These are phyloP conservation scores for Seiridium cupressi DNA, from an alignment of 2,329 filamentous ascomycete species.

Conservation along the genomic window DNA sequence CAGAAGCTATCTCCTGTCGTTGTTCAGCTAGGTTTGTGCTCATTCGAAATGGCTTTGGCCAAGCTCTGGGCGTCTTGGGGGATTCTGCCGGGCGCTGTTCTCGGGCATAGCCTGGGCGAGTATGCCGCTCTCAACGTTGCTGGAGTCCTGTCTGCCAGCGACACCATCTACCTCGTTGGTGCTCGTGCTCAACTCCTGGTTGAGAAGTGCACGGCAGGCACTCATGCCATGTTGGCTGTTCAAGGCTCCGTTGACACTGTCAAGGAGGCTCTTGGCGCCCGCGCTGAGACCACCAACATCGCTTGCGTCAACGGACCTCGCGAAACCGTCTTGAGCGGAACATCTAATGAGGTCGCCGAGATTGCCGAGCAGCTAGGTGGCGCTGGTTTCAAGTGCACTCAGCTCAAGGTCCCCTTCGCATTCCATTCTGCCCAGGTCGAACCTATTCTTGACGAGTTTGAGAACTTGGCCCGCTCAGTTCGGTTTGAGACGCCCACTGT, in stretches of 20 bases:
- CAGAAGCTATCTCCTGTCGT: conserved; percentile 46
- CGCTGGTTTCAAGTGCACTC: conserved; percentile 57
- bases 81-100: conserved; percentile 50
- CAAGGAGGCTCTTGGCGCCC: conserved; percentile 47
- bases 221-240: conserved; percentile 58
- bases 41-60: conserved; percentile 57
- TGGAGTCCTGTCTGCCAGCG: conserved; percentile 67
- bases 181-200: conserved; percentile 64
- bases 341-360: conserved; percentile 37
- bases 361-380: conserved; percentile 38
- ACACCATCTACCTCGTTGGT: conserved; percentile 72
- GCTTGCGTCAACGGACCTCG: conserved; percentile 76
- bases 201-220: conserved; percentile 62
- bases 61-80: conserved; percentile 57
- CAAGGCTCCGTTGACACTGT: conserved; percentile 50
- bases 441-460: conserved; percentile 60
- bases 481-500: conserved; percentile 54
- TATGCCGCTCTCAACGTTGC: conserved; percentile 71
- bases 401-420: conserved; percentile 64
- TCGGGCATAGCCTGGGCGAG: conserved; percentile 68
- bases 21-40: conserved; percentile 52
- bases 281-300: conserved; percentile 39
- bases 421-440: conserved; percentile 68
- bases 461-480: conserved; percentile 49
- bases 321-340: conserved; percentile 70